Evolutionary conservation across 2,329 filamentous ascomycete genomes (phyloP), one percentile per base, ranked within the genome.

Genomic region (Colletotrichum caudatum): DNA sequence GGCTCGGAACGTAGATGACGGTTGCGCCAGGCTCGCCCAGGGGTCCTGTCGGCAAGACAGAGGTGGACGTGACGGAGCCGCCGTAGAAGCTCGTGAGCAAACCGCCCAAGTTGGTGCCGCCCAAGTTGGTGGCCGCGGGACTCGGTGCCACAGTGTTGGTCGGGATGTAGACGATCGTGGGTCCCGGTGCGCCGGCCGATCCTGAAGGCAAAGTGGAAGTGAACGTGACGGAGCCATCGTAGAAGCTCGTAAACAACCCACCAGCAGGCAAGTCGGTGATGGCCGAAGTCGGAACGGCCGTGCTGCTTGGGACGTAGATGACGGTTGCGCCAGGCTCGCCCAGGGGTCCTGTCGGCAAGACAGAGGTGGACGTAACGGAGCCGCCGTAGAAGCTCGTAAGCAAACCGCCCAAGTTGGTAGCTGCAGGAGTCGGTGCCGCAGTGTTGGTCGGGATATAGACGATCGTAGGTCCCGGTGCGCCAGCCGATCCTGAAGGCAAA

Each of bases 371-470:
- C 8, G 56, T 48, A 18, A 66, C 56, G 2, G 62, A 66, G 20
- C 68, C 68, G 12, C 18, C 50, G 44, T 71, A 71, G 41, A 46
- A 50, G 57, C 68, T 71, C 23, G 68, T 71, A 35, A 67, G 44
- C 35, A 71, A 26, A 2, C 50, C 64, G 23, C 57, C 68, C 14
- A 37, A 57, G 12, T 37, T 33, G 7, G 50, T 23, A 7, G 37
- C 46, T 3, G 61, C 12, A 37, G 50, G 3, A n/a, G 44, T 29
- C 7, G 50, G 37, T 16, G 33, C 37, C 18, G 18, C 64, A 20
- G 39, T 46, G 16, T 33, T 48, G 39, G 48, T 62, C 18, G 68
- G 68, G 6, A 71, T n/a, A 14, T 51, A 62, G 35, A 71, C 41
- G 20, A 70, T 54, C 0, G 69, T 72, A 1, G 48, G 41, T 7